phyloP scores from a whole-genome alignment of 441 rosid genomes.

The Populus hybrid region DNA sequence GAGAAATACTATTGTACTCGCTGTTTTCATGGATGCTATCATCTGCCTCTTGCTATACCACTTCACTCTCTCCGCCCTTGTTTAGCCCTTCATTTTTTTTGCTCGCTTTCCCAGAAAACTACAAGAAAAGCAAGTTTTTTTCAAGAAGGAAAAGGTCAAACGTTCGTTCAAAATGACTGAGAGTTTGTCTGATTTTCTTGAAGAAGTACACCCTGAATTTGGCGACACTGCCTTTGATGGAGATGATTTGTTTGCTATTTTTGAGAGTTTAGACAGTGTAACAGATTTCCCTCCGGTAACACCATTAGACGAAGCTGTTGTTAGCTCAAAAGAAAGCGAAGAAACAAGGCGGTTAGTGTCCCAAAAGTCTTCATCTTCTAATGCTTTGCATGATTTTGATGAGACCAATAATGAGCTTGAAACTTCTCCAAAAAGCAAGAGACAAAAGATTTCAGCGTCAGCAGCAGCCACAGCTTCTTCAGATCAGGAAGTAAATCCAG shows the following conservation, averaged over 20 bases:
- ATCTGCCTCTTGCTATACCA: conserved; percentile 12
- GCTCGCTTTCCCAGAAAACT: not conserved
- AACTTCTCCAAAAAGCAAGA: conserved; percentile 51
- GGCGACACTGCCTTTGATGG: conserved; percentile 51
- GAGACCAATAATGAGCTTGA: conserved; percentile 38
- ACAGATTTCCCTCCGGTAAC: conserved; percentile 49
- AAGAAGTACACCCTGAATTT: conserved; percentile 42
- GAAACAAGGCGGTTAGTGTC: conserved; percentile 25
- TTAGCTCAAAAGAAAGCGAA: conserved; percentile 22
- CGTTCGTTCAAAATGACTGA: conserved; percentile 34
- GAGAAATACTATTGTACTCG: not conserved
- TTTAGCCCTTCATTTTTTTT: not conserved
- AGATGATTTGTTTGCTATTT: conserved; percentile 73
- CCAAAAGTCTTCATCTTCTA: conserved; percentile 33
- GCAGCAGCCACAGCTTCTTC: conserved; percentile 14
- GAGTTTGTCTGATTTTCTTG: conserved; percentile 44
- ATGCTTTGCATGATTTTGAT: conserved; percentile 21
- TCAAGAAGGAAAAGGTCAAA: not conserved
- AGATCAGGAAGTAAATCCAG: conserved; percentile 38
- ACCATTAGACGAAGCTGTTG: conserved; percentile 22
- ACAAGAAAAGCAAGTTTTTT: no score
- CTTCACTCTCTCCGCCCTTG: conserved; percentile 10
- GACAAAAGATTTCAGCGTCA: conserved; percentile 27
- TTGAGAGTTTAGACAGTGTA: conserved; percentile 63
- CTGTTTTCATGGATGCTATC: conserved; percentile 4